Base-by-base conservation (phyloP, 129 eudicot genomes). In the Heracleum sosnowskyi region DNA sequence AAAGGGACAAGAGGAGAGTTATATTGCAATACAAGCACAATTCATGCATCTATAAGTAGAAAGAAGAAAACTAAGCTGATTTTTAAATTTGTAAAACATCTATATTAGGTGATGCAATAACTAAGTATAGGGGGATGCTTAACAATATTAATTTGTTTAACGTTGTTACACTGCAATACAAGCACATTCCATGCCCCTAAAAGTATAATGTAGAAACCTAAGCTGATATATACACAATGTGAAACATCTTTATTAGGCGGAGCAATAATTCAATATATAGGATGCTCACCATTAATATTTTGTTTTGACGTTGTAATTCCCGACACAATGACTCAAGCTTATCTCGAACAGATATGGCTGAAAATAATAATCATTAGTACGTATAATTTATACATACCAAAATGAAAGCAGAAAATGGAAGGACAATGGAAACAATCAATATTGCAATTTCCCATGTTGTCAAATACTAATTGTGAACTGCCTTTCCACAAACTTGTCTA, bases 291-390 rank as follows among this genome's bases (percentile, higher is more conserved):
- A 91, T 91, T 79, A 91, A 79, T 90, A 89, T 80, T 84, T 91
- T 93, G 86, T 93, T 93, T 83, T 93, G 97, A 37, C 93, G 89
- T 71, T 89, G 98, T 71, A 93, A 86, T 85, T 91, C 98, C 84
- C 96, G 85, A 82, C 98, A 93, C 78, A 93, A 75, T 41, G 98
- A 93, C 89, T 93, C 98, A 28, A 93, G 96, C 81, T 91, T 93
- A 85, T 91, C 97, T 53, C 96, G 89, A 81, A 93, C 93, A 76
- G 92, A 75, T 86, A 93, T 79, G 45, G 98, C 98, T 90, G 86
- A 79, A 77, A 62, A 64, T 74, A 46, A 81, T 51, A 44, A 77
- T 40, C 77, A 76, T 10, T 28, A 80, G 69, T 77, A 62, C 40
- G 66, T 69, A 74, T 37, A 74, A 36, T 28, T 7, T 28, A 60